Evolutionary conservation across 2,329 filamentous ascomycete species (phyloP), one percentile per base, ranked within the genome.

Genomic region (Ceratocystis alfenasii): DNA sequence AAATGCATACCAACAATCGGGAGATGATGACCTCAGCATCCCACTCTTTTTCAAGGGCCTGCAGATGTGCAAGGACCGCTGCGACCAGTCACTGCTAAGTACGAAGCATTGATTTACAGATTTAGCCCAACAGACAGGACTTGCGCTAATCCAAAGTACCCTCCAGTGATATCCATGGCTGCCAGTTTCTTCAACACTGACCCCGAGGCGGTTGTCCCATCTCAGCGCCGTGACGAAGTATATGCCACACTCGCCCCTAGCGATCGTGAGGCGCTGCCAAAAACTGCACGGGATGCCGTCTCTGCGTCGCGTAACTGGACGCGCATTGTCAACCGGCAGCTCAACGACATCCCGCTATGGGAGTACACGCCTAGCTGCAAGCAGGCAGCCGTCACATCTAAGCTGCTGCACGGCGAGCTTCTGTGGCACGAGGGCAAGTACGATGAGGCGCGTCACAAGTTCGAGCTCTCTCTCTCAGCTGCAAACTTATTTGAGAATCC

Each of bases 31-130:
- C 33, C 61, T 65, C 25, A 67, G 66, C 53, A 83, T 92, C 25
- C 91, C 92, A 2, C 80, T 96, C 36, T 95, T 92, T 74, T 84
- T 96, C 71, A 90, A 95, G 72, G 90, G 92, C 5, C 79, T 96
- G 44, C 81, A 86, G 20, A 76, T 94, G 59, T 87, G 73, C 80
- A 84, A 76, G 25, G 76, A 77, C 30, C 81, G 79, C 36, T 96
- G 92, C 73, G 91, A 95, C 73, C 85, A 87, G 63, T 87, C 90
- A 33, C 81, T 92, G 15, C 79, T 96, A 72, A 95, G 81, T 87
- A 79, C 73, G 81, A 25, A 28, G 5, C 22, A 2, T 15, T 25
- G 8, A 28, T 53, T 22, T 25, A 15, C 36, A 41, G 15, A 50
- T 12, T 12, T 50, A 25, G 2, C 48, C 48, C 8, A 7, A 17